Evolutionary conservation across 2,329 filamentous ascomycete genomes (phyloP), one percentile per base, ranked within the genome.

Genomic region (Claviceps arundinis): DNA sequence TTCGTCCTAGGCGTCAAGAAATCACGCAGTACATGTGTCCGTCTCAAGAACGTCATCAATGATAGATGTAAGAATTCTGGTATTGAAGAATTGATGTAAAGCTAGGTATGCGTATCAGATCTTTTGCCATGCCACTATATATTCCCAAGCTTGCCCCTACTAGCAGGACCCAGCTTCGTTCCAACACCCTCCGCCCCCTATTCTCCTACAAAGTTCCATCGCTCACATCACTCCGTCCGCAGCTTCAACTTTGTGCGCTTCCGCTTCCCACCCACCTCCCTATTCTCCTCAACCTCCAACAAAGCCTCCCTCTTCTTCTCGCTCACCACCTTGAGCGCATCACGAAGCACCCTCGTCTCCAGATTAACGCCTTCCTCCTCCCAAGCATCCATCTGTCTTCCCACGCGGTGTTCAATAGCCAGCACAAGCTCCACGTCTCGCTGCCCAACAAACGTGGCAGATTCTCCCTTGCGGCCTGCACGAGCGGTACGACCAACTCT

Each of bases 221-320:
- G 30, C 30, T 2, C 30, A 34, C 30, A 34, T 34, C 26, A 68
- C 37, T 62, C 62, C 16, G 63, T 61, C 40, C 71, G 68, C 42
- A 81, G 61, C 70, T 80, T 84, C 61, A 76, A 70, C 71, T 79
- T 81, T 13, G 69, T 74, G 54, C 78, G 70, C 68, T 82, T 84
- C 60, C 81, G 70, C 73, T 94, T 93, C n/a, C 93, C 93, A 52
- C 86, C 81, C 5, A 96, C 89, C 69, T 97, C 90, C 60, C 85
- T 84, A 11, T 87, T 85, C 69, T 97, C 89, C 65, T 96, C 93
- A 58, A 97, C 88, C 68, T 94, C 88, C 60, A 96, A 68, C 65
- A 91, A 65, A 1, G 91, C 93, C 70, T 96, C 89, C 53, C 90
- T 79, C 77, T 95, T 96, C 78, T 91, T 95, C 73, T 94, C 87